Base-by-base conservation (phyloP, 2,329 filamentous ascomycete genomes). In the Aspergillus hiratsukae region DNA sequence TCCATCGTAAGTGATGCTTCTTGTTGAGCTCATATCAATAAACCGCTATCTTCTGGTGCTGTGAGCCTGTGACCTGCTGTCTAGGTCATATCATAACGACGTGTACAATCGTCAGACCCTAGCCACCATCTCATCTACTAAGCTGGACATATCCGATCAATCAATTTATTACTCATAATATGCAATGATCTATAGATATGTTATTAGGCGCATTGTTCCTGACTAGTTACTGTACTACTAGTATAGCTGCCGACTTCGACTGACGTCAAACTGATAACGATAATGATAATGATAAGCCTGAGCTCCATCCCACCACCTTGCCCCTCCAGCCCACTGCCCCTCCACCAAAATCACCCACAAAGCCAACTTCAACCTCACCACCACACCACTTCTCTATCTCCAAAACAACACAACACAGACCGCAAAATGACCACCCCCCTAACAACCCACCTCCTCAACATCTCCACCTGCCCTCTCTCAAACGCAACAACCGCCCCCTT, bases 401-500 rank as follows among this genome's bases (percentile, higher is more conserved):
- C 29, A 35, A 14, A 10, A 35, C 23, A 23, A 23, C 2, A 2
- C 23, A 2, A 35, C 4, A 35, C 11, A 21, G 45, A 5, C 17
- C 28, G 37, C 19, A 48, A 62, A 66, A 74, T 70, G 67, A 50
- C 68, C 41, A 66, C 51, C 49, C 68, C 82, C 4, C 74, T 89
- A 49, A 87, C 85, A 1, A 70, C 75, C 52, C 77, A 85, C 64
- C 82, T 89, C 46, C 78, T 85, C 59, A 68, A 75, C 48, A 77
- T 76, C 53, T 78, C 79, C 66, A 67, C 75, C 2, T 64, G 71
- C 3, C 73, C 76, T 49, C 83, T 83, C 69, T 74, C 71, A 3
- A 71, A 73, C 28, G 86, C 87, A 10, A 90, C 87, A 0, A 84
- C 87, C 58, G 81, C 85, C 53, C 78, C 83, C 0, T 90, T 91